Conservation (phyloP, 2,329 filamentous ascomycete genomes). For the Hymenoscyphus occultus region DNA sequence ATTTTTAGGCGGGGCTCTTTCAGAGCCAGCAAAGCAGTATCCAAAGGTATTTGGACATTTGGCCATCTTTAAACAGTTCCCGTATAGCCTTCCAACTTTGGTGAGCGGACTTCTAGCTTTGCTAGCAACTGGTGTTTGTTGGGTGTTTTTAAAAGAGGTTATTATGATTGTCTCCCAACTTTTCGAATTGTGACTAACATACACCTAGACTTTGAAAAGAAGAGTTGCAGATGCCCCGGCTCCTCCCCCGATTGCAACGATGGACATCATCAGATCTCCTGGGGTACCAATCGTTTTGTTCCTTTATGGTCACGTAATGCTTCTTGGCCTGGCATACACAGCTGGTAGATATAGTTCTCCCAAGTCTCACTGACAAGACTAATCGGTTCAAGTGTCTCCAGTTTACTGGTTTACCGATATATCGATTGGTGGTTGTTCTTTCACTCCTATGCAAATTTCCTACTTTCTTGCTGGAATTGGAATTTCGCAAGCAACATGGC, state of each 20-base stretch:
- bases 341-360: constrained; percentile 40
- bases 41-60: constrained; percentile 52
- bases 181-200: background rate
- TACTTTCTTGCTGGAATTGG: constrained; percentile 63
- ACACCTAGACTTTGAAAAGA: constrained; percentile 43
- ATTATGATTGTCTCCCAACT: background rate
- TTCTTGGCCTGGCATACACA: constrained; percentile 70
- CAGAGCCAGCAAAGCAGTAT: constrained; percentile 64
- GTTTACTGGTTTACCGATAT: constrained; percentile 66
- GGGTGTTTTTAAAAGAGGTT: constrained; percentile 59
- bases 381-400: constrained; percentile 48
- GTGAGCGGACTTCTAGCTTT: constrained; percentile 53
- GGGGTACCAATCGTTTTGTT: constrained; percentile 65
- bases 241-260: constrained; percentile 42
- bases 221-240: constrained; percentile 26
- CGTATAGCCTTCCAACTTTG: constrained; percentile 65
- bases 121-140: constrained; percentile 49
- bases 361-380: background rate
- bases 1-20: constrained; percentile 60
- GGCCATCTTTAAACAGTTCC: constrained; percentile 60
- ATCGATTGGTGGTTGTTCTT: constrained; percentile 61
- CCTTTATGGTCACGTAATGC: constrained; percentile 62
- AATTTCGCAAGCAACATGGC: constrained; percentile 66
- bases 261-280: constrained; percentile 57
- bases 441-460: constrained; percentile 62